Conservation (phyloP, 164 flowering plant species). For the Paratinospora sagittata region DNA sequence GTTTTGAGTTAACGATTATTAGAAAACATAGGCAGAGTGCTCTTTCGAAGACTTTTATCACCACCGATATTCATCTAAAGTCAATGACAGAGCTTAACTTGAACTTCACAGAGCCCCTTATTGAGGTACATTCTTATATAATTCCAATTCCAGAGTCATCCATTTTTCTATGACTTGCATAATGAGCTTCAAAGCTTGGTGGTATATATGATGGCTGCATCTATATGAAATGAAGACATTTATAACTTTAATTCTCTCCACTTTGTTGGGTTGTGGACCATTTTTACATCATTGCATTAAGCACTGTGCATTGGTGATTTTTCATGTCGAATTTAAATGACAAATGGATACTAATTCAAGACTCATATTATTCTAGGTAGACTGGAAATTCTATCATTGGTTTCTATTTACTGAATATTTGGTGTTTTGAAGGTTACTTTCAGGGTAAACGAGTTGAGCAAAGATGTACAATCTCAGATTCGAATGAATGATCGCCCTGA, state of each 20-base stretch:
- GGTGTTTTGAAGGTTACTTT: conserved; percentile 43
- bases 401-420: neutral
- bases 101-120: conserved; percentile 67
- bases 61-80: conserved; percentile 48
- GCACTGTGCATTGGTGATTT: neutral
- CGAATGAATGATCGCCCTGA: conserved; percentile 26
- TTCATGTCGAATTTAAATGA: neutral
- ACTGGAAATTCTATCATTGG: neutral
- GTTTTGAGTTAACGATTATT: conserved; percentile 43
- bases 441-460: conserved; percentile 60
- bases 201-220: neutral
- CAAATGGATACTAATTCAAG: neutral
- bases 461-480: conserved; percentile 41
- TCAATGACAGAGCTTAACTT: conserved; percentile 62
- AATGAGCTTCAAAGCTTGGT: neutral
- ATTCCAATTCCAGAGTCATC: neutral
- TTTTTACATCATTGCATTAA: neutral
- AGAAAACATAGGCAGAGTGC: conserved; percentile 37
- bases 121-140: conserved; percentile 55
- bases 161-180: neutral
- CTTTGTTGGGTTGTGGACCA: neutral
- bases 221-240: neutral
- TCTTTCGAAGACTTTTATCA: conserved; percentile 32
- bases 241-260: neutral
- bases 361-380: neutral